A percentile compares a stretch with the other conserved stretches of the same genome.
Conservation (phyloP, 2,329 filamentous ascomycete species). For the Cryphonectria radicalis region DNA sequence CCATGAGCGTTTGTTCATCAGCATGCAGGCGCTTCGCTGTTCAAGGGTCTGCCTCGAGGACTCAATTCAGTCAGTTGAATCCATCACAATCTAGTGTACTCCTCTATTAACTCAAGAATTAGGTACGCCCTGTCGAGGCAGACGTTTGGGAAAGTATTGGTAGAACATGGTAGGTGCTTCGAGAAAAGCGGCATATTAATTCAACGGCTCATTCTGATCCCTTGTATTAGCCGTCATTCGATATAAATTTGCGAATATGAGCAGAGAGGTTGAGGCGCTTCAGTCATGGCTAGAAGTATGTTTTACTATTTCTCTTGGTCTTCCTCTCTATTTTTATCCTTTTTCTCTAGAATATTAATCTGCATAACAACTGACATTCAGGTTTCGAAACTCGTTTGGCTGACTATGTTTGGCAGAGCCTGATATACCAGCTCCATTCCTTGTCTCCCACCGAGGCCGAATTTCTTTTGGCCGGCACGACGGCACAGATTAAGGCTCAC, state of each 20-base stretch:
- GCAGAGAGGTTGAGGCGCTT: constrained; percentile 28
- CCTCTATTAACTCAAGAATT: not conserved
- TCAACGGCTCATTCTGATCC: not conserved
- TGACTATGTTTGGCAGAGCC: constrained; percentile 14
- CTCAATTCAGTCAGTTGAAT: constrained; percentile 45
- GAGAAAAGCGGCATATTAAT: not conserved
- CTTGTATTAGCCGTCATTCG: constrained; percentile 26
- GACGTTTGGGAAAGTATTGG: constrained; percentile 30
- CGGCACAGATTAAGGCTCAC: constrained; percentile 31
- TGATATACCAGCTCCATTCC: constrained; percentile 51
- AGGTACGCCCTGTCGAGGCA: constrained; percentile 30
- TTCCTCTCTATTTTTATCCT: not conserved
- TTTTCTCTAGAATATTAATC: not conserved
- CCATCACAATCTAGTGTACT: not conserved
- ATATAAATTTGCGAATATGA: constrained; percentile 32
- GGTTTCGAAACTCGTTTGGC: not conserved
- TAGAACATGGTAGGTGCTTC: constrained; percentile 25
- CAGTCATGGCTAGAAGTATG: constrained; percentile 31
- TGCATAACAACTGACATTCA: not conserved
- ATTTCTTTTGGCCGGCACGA: constrained; percentile 36
- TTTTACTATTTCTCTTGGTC: not conserved
- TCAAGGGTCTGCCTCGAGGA: constrained; percentile 56
- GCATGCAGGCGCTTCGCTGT: constrained; percentile 57
- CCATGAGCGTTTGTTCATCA: constrained; percentile 59
- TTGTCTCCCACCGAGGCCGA: constrained; percentile 24